phyloP scores from a whole-genome alignment of 306 rosid genomes.

The Sicyos edulis region DNA sequence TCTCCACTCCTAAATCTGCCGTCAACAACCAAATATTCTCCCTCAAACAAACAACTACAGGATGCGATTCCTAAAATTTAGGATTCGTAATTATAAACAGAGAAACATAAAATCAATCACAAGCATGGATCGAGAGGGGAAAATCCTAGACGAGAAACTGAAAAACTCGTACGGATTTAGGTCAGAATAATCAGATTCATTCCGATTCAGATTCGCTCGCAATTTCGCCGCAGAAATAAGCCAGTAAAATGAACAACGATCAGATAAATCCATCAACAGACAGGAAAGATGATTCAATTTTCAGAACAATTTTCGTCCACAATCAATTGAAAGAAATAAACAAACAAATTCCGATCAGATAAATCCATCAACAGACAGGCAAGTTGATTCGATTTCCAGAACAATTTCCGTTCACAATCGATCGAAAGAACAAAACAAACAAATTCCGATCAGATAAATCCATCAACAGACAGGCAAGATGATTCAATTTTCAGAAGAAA shows the following conservation, averaged over 20 bases:
- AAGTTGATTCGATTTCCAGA: no score
- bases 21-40: not conserved
- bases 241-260: not conserved
- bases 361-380: no score
- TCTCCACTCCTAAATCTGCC: slow-evolving; percentile 50
- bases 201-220: not conserved
- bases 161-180: not conserved
- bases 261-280: not conserved
- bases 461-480: no score
- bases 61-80: not conserved
- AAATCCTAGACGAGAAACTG: not conserved
- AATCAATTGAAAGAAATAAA: not conserved
- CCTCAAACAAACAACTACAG: not conserved
- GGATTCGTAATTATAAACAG: not conserved
- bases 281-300: not conserved
- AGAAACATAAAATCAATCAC: not conserved
- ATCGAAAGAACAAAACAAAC: no score
- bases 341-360: no score
- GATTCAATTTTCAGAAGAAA: no score
- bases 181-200: not conserved
- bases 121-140: not conserved
- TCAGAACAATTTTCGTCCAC: not conserved
- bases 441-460: no score
- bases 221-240: not conserved
- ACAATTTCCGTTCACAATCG: no score